A percentile compares a stretch with the other conserved stretches of the same genome.
Evolutionary conservation across 495 filamentous ascomycete species (phyloP).

Genomic region (Extremus antarcticus): DNA sequence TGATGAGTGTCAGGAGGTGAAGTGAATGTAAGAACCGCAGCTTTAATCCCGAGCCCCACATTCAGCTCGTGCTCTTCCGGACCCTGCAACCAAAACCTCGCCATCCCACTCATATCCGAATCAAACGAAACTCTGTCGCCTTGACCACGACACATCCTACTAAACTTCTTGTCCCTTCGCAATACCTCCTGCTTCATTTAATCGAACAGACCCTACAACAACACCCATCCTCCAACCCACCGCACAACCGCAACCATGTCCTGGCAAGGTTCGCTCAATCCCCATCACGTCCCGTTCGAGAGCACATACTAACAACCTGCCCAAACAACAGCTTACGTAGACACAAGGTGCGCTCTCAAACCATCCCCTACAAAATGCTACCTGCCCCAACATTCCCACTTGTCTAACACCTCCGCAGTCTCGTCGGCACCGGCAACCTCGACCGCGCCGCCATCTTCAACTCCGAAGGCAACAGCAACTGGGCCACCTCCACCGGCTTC

Average conservation of each 20-base stretch:
- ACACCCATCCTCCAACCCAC: too few species aligned
- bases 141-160: not conserved
- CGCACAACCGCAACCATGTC: conserved; percentile 13
- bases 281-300: not conserved
- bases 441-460: conserved; percentile 84
- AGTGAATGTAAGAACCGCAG: not conserved
- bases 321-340: conserved; percentile 47
- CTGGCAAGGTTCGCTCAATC: conserved; percentile 20
- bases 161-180: not conserved
- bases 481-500: conserved; percentile 65
- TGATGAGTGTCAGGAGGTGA: not conserved
- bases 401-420: conserved; percentile 35
- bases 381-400: conserved; percentile 14
- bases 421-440: conserved; percentile 72
- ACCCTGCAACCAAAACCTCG: not conserved
- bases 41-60: not conserved
- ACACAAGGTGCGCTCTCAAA: conserved; percentile 50
- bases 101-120: not conserved
- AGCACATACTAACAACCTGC: not conserved
- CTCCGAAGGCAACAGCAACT: conserved; percentile 66
- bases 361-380: not conserved
- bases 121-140: not conserved
- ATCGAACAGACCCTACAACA: too few species aligned
- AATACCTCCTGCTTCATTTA: not conserved
- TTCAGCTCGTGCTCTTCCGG: not conserved